Conservation (phyloP, 2,329 filamentous ascomycete genomes). For the Emmonsiellopsis sp. region DNA sequence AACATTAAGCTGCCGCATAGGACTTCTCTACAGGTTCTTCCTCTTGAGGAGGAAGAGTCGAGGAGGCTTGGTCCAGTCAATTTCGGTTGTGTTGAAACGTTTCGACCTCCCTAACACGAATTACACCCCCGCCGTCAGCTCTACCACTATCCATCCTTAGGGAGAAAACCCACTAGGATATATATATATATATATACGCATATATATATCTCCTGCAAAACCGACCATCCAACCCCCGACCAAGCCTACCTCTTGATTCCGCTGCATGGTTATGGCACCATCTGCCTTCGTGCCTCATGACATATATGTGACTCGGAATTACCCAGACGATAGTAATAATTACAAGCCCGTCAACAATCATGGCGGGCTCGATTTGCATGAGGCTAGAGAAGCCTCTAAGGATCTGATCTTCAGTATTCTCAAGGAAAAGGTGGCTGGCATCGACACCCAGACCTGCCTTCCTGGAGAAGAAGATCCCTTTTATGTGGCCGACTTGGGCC, state of each 20-base stretch:
- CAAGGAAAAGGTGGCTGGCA: slow-evolving; percentile 69
- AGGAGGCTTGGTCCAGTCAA: slow-evolving; percentile 91
- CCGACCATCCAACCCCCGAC: neutral
- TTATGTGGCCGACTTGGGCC: slow-evolving; percentile 94
- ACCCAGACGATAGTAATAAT: slow-evolving; percentile 20
- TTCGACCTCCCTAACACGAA: slow-evolving; percentile 83
- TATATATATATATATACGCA: neutral
- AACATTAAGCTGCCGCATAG: slow-evolving; percentile 98
- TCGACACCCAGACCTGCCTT: slow-evolving; percentile 81
- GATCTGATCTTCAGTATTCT: slow-evolving; percentile 78
- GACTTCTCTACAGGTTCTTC: slow-evolving; percentile 96
- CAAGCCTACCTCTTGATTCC: slow-evolving; percentile 13
- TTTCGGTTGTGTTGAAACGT: slow-evolving; percentile 74
- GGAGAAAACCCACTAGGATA: neutral
- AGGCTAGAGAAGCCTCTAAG: slow-evolving; percentile 50
- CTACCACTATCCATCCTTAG: neutral
- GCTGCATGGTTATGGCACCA: slow-evolving; percentile 59
- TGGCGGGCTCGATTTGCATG: slow-evolving; percentile 34
- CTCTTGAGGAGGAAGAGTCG: slow-evolving; percentile 99
- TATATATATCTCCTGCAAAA: slow-evolving; percentile 11
- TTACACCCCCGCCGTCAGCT: slow-evolving; percentile 16
- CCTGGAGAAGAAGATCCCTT: slow-evolving; percentile 95
- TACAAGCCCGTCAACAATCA: slow-evolving; percentile 29
- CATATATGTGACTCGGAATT: slow-evolving; percentile 27
- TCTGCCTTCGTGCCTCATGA: slow-evolving; percentile 50